phyloP scores from a whole-genome alignment of 208 protist genomes.

The Trypanosoma rangeli region DNA sequence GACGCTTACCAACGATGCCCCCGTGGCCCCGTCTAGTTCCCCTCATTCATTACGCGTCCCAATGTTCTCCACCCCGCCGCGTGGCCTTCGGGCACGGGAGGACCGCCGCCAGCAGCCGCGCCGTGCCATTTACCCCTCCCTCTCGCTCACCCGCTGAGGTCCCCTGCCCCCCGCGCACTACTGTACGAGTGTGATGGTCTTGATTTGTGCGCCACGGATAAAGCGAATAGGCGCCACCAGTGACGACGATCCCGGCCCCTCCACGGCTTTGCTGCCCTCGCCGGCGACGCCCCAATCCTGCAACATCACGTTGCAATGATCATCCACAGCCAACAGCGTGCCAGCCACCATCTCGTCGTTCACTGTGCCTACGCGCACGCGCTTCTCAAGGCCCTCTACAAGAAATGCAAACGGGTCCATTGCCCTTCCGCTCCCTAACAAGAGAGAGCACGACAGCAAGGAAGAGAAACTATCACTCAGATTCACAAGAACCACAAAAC shows the following conservation, averaged over 20 bases:
- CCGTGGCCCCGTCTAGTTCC: background rate
- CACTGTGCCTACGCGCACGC: conserved; percentile 35
- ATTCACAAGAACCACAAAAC: too few species aligned
- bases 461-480: too few species aligned
- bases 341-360: conserved; percentile 30
- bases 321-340: conserved; percentile 64
- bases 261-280: background rate
- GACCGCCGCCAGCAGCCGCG: too few species aligned
- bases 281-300: conserved; percentile 37
- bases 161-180: background rate
- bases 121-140: background rate
- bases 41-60: background rate
- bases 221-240: conserved; percentile 35
- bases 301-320: conserved; percentile 67
- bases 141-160: background rate
- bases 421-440: background rate
- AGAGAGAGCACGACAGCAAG: conserved; percentile 1
- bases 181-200: conserved; percentile 30
- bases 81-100: too few species aligned
- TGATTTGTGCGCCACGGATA: conserved; percentile 53
- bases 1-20: too few species aligned
- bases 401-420: conserved; percentile 61
- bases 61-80: too few species aligned
- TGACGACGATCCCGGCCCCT: conserved; percentile 1
- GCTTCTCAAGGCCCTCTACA: conserved; percentile 39